Base-by-base conservation (phyloP, 31 red algal genomes). In the Bonnemaisonia californica region DNA sequence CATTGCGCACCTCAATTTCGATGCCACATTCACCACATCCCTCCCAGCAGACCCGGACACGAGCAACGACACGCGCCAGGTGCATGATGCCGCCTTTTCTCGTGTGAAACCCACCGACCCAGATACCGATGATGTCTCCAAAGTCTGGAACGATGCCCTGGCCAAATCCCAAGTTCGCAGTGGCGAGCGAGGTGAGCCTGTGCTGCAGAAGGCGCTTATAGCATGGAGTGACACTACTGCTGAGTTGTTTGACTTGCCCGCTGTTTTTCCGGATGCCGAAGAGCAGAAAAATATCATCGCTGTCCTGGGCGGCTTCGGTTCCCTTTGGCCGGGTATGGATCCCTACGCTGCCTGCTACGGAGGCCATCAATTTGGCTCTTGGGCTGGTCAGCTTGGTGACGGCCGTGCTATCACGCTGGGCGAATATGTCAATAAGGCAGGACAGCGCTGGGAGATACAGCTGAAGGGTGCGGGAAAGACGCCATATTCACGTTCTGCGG, bases 331-430 rank as follows among this genome's bases (percentile, higher is more conserved):
- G 1, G 91, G 89, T n/a, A 89, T 88, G 89, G 71, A 78, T 18
- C 83, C 93, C 0, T 99, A 94, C 54, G 93, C 97, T 29, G 79
- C 81, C 61, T 94, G 97, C 38, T 99, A 99, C 59, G 93, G 93
- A 22, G 97, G 97, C 3, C 97, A 99, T 68, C 97, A 99, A 82
- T 99, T 99, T 84, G 97, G 97, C 11, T 71, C 59, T 27, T 99
- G 93, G 93, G 97, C 97, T 18, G 97, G 94, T 24, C 97, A 99
- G 71, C 93, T 99, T 29, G 97, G 97, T 67, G 97, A 99, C 56
- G 97, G 97, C 12, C 89, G 97, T 34, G 97, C 89, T 24, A 99
- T 99, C 56, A 78, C 81, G 13, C 35, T 99, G 18, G 97, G 97
- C 28, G 97, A 99, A 85, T 82, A 79, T 40, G 76, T 89, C 12